phyloP scores from a whole-genome alignment of 352 stramenopile species.

The Phytophthora pistaciae region DNA sequence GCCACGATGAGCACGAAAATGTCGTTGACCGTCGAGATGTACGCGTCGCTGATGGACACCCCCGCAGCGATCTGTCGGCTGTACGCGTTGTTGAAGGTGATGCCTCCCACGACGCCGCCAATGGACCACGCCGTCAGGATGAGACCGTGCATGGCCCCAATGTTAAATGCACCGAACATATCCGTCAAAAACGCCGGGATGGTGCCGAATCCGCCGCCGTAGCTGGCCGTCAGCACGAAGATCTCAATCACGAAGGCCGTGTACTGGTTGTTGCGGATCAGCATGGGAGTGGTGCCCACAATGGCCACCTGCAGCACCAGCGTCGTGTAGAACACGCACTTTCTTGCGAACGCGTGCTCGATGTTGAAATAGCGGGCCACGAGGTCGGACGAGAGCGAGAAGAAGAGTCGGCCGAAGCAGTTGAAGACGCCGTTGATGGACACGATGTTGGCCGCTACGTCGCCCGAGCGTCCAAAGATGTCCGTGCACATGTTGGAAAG shows the following conservation, averaged over 20 bases:
- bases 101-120: constrained; percentile 74
- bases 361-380: constrained; percentile 56
- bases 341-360: constrained; percentile 64
- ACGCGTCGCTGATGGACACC: constrained; percentile 54
- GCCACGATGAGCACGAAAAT: constrained; percentile 67
- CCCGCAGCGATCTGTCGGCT: constrained; percentile 42
- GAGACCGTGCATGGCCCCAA: constrained; percentile 82
- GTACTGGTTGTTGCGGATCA: constrained; percentile 72
- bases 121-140: constrained; percentile 89
- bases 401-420: constrained; percentile 61
- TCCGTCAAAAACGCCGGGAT: constrained; percentile 85
- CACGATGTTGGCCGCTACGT: constrained; percentile 58
- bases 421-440: constrained; percentile 79
- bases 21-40: constrained; percentile 75
- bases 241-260: constrained; percentile 63
- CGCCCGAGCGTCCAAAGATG: constrained; percentile 51
- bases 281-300: constrained; percentile 55
- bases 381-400: constrained; percentile 56
- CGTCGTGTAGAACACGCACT: constrained; percentile 71
- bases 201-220: constrained; percentile 79
- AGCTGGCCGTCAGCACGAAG: constrained; percentile 77
- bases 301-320: constrained; percentile 69
- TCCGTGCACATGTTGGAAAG: constrained; percentile 69
- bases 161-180: constrained; percentile 89
- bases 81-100: constrained; percentile 76